Percentiles rank a stretch among this genome's conserved stretches.
phyloP scores from a whole-genome alignment of 805 yeast genomes.

The Teunomyces tritomae region DNA sequence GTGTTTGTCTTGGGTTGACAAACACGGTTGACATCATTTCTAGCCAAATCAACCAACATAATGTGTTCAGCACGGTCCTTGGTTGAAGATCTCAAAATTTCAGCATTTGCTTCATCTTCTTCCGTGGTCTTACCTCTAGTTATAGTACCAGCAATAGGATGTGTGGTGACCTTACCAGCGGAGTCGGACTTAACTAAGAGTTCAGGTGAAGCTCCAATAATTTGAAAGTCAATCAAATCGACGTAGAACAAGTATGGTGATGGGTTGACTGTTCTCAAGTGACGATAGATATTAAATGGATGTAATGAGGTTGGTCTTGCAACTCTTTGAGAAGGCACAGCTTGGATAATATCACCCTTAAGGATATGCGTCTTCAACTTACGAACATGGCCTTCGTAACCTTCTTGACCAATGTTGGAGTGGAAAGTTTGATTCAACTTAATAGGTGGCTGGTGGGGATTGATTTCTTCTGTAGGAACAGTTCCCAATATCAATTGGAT shows the following conservation, averaged over 20 bases:
- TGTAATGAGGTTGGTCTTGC: conserved; percentile 93
- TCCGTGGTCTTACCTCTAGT: conserved; percentile 85
- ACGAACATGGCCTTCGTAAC: conserved; percentile 82
- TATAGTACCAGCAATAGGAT: conserved; percentile 98
- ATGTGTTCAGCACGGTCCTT: conserved; percentile 98
- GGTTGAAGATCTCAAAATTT: conserved; percentile 64
- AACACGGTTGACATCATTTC: conserved; percentile 94
- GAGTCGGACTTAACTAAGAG: conserved; percentile 77
- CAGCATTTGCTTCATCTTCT: conserved; percentile 86
- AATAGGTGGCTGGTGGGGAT: conserved; percentile 77
- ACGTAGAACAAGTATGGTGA: conserved; percentile 95
- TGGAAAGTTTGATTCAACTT: conserved; percentile 64
- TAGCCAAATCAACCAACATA: conserved; percentile 96
- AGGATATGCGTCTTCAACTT: conserved; percentile 75
- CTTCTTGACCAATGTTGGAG: conserved; percentile 91
- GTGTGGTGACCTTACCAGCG: conserved; percentile 77
- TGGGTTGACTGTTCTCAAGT: conserved; percentile 92
- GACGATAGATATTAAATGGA: conserved; percentile 95
- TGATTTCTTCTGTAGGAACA: conserved; percentile 42
- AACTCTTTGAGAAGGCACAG: conserved; percentile 96
- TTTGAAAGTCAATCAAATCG: conserved; percentile 87
- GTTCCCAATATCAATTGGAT: conserved; percentile 49
- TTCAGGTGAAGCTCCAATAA: conserved; percentile 98
- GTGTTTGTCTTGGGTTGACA: conserved; percentile 81
- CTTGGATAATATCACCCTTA: conserved; percentile 94